Evolutionary conservation across 2,329 filamentous ascomycete species (phyloP).

Genomic region (Phyllosticta paracitricarpa): DNA sequence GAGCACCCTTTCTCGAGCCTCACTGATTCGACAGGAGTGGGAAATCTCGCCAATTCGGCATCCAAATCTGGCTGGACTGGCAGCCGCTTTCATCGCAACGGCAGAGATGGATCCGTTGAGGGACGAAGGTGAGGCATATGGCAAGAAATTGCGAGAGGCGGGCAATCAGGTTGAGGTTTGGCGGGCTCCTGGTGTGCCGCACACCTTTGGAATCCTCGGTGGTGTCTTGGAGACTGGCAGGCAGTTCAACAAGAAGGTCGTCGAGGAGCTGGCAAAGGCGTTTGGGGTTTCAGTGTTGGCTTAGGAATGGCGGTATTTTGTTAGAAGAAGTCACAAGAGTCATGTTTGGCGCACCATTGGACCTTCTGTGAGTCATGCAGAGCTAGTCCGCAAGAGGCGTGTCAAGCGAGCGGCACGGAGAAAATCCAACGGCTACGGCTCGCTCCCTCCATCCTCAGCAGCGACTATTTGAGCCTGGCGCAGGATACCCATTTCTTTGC

Average conservation of each 20-base stretch:
- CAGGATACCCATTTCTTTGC: slow-evolving; percentile 91
- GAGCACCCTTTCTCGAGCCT: background rate
- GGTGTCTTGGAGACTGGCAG: background rate
- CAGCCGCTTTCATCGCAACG: slow-evolving; percentile 30
- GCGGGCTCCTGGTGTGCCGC: slow-evolving; percentile 25
- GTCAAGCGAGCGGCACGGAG: slow-evolving; percentile 8
- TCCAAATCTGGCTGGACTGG: slow-evolving; percentile 25
- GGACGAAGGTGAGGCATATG: slow-evolving; percentile 33
- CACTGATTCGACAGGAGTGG: slow-evolving; percentile 26
- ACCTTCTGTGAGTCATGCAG: background rate
- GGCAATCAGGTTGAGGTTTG: slow-evolving; percentile 24
- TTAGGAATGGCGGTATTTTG: background rate
- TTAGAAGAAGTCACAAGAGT: background rate
- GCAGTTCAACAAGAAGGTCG: slow-evolving; percentile 1
- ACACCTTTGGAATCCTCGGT: slow-evolving; percentile 14
- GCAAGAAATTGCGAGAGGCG: slow-evolving; percentile 26
- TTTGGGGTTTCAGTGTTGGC: background rate
- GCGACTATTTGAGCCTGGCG: slow-evolving; percentile 35
- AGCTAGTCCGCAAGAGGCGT: background rate
- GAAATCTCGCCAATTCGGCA: slow-evolving; percentile 33
- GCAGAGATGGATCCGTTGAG: slow-evolving; percentile 34
- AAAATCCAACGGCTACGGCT: background rate
- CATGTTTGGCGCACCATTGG: background rate
- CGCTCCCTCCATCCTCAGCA: background rate
- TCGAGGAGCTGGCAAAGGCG: background rate